Conservation (phyloP, 208 protist genomes). For the Leishmania mexicana region DNA sequence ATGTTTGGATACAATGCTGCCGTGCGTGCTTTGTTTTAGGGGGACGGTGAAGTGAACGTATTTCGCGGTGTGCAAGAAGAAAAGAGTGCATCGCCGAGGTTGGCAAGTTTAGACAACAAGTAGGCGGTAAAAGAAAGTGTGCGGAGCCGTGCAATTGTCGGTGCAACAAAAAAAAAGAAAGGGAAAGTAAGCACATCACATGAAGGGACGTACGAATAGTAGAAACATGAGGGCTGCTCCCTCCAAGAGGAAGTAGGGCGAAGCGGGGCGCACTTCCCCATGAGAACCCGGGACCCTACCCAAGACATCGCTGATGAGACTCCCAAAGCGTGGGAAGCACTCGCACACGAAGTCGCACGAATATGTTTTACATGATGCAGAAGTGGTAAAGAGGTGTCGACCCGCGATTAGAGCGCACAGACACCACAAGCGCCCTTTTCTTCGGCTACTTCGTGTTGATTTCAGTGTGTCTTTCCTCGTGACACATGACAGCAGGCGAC, state of each 20-base stretch:
- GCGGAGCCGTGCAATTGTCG: neutral
- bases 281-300: neutral
- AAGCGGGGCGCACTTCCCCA: neutral
- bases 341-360: neutral
- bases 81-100: neutral
- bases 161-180: neutral
- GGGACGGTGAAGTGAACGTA: neutral
- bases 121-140: neutral
- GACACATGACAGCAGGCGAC: neutral
- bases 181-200: neutral
- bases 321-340: neutral
- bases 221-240: neutral
- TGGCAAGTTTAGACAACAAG: neutral
- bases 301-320: neutral
- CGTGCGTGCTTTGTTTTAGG: neutral
- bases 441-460: neutral
- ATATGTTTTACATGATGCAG: neutral
- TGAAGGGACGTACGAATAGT: neutral
- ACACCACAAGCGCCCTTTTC: neutral
- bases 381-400: neutral
- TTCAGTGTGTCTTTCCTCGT: neutral
- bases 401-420: neutral
- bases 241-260: neutral
- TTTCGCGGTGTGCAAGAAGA: neutral
- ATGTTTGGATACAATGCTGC: constrained; percentile 22